Base-by-base conservation (phyloP, 2,329 filamentous ascomycete species). In the Venturia effusa region DNA sequence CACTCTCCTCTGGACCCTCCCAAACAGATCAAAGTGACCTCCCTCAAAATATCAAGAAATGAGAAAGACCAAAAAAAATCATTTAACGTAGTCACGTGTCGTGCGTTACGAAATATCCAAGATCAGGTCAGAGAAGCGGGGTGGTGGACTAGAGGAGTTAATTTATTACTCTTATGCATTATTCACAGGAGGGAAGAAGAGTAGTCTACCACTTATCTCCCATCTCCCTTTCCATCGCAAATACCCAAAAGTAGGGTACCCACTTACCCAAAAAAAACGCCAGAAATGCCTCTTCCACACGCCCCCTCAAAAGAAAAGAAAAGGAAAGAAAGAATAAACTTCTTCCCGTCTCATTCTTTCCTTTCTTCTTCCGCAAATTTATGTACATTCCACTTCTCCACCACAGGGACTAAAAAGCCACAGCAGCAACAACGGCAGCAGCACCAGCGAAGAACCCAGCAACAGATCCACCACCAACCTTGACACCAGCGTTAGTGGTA, bases 21-120 rank as follows among this genome's bases (percentile, higher is more conserved):
- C 45, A 51, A 51, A 51, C n/a, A 27, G 4, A 5, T 22, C n/a
- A 51, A 51, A 51, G 8, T 24, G 45, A 51, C 45, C 24, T 22
- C 45, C 45, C 45, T 51, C 45, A 51, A 51, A 51, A 51, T 24
- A n/a, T n/a, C n/a, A n/a, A n/a, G n/a, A n/a, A n/a, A n/a, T n/a
- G n/a, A n/a, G n/a, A n/a, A n/a, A n/a, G n/a, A n/a, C n/a, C n/a
- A n/a, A n/a, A n/a, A n/a, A n/a, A n/a, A n/a, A n/a, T n/a, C n/a
- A n/a, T n/a, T n/a, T n/a, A n/a, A n/a, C n/a, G n/a, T n/a, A n/a
- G n/a, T n/a, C n/a, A n/a, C n/a, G n/a, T n/a, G n/a, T n/a, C n/a
- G n/a, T n/a, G n/a, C n/a, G n/a, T n/a, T n/a, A n/a, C n/a, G n/a
- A n/a, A n/a, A n/a, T n/a, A n/a, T n/a, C n/a, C n/a, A n/a, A n/a